Conservation (phyloP, 2,329 filamentous ascomycete species). For the Fonsecaea erecta region DNA sequence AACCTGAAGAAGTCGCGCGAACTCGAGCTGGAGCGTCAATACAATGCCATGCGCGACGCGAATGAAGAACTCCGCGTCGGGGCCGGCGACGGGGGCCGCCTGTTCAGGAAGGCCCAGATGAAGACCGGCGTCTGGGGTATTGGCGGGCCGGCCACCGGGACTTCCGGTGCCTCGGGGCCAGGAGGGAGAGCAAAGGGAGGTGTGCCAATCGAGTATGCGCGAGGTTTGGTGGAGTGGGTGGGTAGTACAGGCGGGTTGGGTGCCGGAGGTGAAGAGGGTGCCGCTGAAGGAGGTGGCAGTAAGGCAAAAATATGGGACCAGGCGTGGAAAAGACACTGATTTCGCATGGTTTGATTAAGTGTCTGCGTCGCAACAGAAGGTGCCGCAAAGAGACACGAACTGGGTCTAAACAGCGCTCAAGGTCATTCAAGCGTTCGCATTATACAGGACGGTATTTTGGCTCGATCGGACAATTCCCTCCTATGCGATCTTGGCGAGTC, state of each 20-base stretch:
- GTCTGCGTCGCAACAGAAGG: not conserved
- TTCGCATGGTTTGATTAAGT: not conserved
- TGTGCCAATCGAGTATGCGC: constrained; percentile 89
- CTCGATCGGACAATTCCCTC: too few relatives aligned
- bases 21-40: constrained; percentile 75
- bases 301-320: constrained; percentile 83
- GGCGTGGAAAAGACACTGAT: constrained; percentile 72
- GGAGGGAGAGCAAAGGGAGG: constrained; percentile 51
- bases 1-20: constrained; percentile 68
- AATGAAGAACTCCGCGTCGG: constrained; percentile 77
- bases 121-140: constrained; percentile 82
- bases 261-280: constrained; percentile 62
- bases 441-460: not conserved
- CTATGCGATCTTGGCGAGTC: too few relatives aligned
- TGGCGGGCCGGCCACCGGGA: constrained; percentile 26
- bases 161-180: constrained; percentile 45
- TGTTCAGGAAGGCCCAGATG: constrained; percentile 87
- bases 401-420: too few relatives aligned
- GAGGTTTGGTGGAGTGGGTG: constrained; percentile 46
- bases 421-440: not conserved
- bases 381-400: not conserved
- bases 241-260: constrained; percentile 52
- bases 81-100: constrained; percentile 56
- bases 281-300: constrained; percentile 57
- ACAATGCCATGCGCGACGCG: constrained; percentile 80